A percentile compares a stretch with the other conserved stretches of the same genome.
Evolutionary conservation across 140 eudicot species (phyloP).

Genomic region (Flaveria floridana): DNA sequence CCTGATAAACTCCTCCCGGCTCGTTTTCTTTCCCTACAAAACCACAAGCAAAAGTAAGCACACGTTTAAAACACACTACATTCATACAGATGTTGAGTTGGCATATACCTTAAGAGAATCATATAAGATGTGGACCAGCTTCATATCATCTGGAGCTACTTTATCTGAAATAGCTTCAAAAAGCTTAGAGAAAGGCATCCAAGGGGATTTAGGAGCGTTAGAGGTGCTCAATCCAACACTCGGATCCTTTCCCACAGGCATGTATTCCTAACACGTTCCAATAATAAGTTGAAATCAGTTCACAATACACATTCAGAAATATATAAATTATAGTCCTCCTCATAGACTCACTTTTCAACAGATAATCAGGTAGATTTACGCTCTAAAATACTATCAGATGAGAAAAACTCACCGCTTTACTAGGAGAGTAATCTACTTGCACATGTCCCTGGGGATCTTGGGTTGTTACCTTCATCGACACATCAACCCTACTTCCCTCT

Average conservation of each 20-base stretch:
- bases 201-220: slow-evolving; percentile 66
- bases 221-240: slow-evolving; percentile 36
- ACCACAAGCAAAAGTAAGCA: slow-evolving; percentile 17
- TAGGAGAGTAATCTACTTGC: slow-evolving; percentile 27
- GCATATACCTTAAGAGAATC: slow-evolving; percentile 56
- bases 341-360: background rate
- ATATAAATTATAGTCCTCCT: background rate
- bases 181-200: slow-evolving; percentile 79
- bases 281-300: background rate
- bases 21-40: slow-evolving; percentile 58
- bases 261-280: slow-evolving; percentile 30
- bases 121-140: slow-evolving; percentile 46
- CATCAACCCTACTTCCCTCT: slow-evolving; percentile 29
- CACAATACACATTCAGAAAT: background rate
- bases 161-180: slow-evolving; percentile 62
- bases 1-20: slow-evolving; percentile 62
- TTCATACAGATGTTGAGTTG: background rate
- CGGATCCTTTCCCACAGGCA: slow-evolving; percentile 28
- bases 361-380: background rate
- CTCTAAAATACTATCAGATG: background rate
- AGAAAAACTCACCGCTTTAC: slow-evolving; percentile 28
- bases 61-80: background rate
- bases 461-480: slow-evolving; percentile 29
- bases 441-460: slow-evolving; percentile 27
- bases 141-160: slow-evolving; percentile 51